These are phyloP conservation scores for Pseudomonodictys pantanalensis DNA, from an alignment of 495 filamentous ascomycete genomes.

Conservation along the genomic window DNA sequence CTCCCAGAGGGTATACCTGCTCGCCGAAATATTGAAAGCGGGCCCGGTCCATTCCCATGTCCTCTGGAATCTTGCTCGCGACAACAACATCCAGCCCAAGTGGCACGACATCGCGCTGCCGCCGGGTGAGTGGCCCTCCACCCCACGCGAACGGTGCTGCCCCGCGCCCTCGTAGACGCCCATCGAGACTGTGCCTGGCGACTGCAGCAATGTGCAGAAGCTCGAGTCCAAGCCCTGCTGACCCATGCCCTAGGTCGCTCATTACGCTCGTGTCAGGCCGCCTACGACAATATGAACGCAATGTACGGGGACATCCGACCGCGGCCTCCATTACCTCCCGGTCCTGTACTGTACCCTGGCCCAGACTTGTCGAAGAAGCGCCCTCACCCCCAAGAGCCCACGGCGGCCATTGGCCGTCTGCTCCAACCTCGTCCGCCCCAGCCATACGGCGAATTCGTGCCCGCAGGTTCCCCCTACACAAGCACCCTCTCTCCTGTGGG, in stretches of 20 bases:
- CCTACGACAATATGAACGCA: constrained; percentile 34
- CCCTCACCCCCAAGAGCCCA: constrained; percentile 25
- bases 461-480: constrained; percentile 25
- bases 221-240: constrained; percentile 7
- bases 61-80: constrained; percentile 52
- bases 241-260: constrained; percentile 41
- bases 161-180: constrained; percentile 8
- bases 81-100: constrained; percentile 49
- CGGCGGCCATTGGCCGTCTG: constrained; percentile 31
- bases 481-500: constrained; percentile 21
- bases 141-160: constrained; percentile 2
- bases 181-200: not conserved
- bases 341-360: constrained; percentile 26
- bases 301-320: constrained; percentile 17
- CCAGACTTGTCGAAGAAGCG: constrained; percentile 34
- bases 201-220: not conserved
- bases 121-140: constrained; percentile 41
- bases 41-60: constrained; percentile 50
- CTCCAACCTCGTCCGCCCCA: constrained; percentile 37
- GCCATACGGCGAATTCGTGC: constrained; percentile 14
- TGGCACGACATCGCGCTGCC: constrained; percentile 61
- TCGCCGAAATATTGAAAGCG: constrained; percentile 62
- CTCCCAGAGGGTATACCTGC: constrained; percentile 47
- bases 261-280: constrained; percentile 42
- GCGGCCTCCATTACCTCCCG: constrained; percentile 17